Conservation (phyloP, 164 flowering plant species). For the Vitis rotundifolia region DNA sequence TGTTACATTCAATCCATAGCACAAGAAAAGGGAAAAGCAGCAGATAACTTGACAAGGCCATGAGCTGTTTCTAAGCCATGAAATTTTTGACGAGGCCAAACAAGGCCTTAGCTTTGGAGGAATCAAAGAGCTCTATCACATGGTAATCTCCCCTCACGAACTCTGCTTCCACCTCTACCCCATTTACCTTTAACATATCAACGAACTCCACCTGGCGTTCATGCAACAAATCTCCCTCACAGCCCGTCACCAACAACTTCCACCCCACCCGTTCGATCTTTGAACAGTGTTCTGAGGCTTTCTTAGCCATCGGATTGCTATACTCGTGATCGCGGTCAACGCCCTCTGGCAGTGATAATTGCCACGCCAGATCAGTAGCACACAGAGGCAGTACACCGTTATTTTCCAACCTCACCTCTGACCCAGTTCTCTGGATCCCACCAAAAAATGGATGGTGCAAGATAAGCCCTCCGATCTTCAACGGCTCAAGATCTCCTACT, state of each 20-base stretch:
- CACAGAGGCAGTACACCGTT: slow-evolving; percentile 22
- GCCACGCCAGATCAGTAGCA: slow-evolving; percentile 37
- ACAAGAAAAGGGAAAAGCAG: too few species aligned
- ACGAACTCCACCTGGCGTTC: slow-evolving; percentile 26
- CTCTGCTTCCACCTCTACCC: slow-evolving; percentile 8
- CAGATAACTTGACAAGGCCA: too few species aligned
- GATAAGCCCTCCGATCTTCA: slow-evolving; percentile 37
- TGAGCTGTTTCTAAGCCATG: background rate
- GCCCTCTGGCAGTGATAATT: slow-evolving; percentile 31
- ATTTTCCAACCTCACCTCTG: slow-evolving; percentile 27
- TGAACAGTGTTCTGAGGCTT: slow-evolving; percentile 13
- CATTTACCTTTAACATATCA: slow-evolving; percentile 16
- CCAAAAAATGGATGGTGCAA: slow-evolving; percentile 40
- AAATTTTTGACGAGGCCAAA: background rate
- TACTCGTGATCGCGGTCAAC: slow-evolving; percentile 42
- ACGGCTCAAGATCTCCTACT: slow-evolving; percentile 16
- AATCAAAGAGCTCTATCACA: slow-evolving; percentile 4
- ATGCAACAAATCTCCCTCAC: slow-evolving; percentile 31
- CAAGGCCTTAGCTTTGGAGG: slow-evolving; percentile 6
- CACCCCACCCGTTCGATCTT: slow-evolving; percentile 7
- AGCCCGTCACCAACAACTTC: slow-evolving; percentile 22
- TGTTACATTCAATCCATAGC: too few species aligned
- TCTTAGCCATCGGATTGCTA: slow-evolving; percentile 22
- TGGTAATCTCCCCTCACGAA: slow-evolving; percentile 14
- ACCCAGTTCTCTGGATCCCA: slow-evolving; percentile 27